phyloP scores from a whole-genome alignment of 1,139 yeast species.

The Hyphopichia wangnamkhiaoensis region DNA sequence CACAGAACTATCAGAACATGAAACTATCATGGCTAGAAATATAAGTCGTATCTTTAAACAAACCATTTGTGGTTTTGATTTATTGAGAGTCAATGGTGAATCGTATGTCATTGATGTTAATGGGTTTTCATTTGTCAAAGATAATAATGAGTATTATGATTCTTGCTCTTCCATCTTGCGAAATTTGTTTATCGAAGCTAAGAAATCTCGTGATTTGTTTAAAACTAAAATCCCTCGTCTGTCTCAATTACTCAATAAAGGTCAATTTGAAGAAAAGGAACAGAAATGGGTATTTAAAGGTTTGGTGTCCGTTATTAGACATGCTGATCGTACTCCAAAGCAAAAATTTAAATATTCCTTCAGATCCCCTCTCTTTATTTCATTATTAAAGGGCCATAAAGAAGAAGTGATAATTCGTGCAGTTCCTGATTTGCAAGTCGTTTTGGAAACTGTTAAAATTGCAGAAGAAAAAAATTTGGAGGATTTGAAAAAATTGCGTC shows the following conservation, averaged over 20 bases:
- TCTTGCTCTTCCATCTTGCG: conserved; percentile 78
- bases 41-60: conserved; percentile 81
- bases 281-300: conserved; percentile 98
- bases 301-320: conserved; percentile 86
- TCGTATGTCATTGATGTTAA: conserved; percentile 96
- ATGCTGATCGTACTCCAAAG: conserved; percentile 99
- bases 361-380: conserved; percentile 81
- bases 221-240: conserved; percentile 41
- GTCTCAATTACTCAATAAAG: conserved; percentile 37
- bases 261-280: conserved; percentile 70
- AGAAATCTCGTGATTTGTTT: conserved; percentile 43
- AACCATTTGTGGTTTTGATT: conserved; percentile 97
- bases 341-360: conserved; percentile 97
- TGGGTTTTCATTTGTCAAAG: conserved; percentile 97
- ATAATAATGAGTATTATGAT: conserved; percentile 83
- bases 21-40: conserved; percentile 74
- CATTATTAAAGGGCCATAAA: conserved; percentile 87
- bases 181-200: conserved; percentile 65
- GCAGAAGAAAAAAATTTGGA: conserved; percentile 82
- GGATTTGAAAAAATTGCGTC: conserved; percentile 73
- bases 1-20: conserved; percentile 75
- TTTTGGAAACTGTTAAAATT: conserved; percentile 76
- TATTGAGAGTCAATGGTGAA: conserved; percentile 83
- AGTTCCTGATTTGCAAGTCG: conserved; percentile 81
- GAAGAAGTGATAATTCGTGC: conserved; percentile 96